phyloP scores from a whole-genome alignment of 23 red algal genomes.

The Gracilaria vermiculophylla region DNA sequence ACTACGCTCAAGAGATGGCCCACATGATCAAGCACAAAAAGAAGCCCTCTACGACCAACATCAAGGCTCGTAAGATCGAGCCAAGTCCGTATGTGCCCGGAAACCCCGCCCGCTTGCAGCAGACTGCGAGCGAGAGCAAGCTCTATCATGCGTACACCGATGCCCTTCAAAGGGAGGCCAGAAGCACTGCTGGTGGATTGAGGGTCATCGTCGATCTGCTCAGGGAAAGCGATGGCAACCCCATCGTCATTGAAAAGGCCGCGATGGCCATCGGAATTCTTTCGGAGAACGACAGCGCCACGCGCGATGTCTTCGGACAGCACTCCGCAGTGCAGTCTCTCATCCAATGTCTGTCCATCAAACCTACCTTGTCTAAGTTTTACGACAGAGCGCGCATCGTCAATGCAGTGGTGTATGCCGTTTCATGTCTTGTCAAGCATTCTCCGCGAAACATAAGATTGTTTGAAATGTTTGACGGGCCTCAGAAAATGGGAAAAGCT shows the following conservation, averaged over 20 bases:
- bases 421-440: conserved; percentile 42
- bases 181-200: conserved; percentile 38
- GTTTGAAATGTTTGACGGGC: conserved; percentile 72
- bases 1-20: background rate
- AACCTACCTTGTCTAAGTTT: conserved; percentile 13
- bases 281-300: conserved; percentile 44
- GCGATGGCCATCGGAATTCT: conserved; percentile 54
- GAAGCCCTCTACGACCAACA: background rate
- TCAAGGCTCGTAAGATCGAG: background rate
- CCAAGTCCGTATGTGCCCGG: background rate
- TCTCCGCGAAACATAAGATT: conserved; percentile 53
- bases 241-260: conserved; percentile 66
- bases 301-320: conserved; percentile 56
- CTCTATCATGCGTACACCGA: conserved; percentile 61
- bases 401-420: conserved; percentile 18
- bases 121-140: background rate
- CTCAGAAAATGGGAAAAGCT: conserved; percentile 65
- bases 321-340: conserved; percentile 57
- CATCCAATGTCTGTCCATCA: conserved; percentile 56
- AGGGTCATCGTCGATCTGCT: conserved; percentile 51
- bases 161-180: conserved; percentile 35
- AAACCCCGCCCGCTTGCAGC: background rate
- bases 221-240: conserved; percentile 60
- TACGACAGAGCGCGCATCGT: conserved; percentile 46
- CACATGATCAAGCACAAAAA: background rate